Conservation (phyloP, 257 asterid genomes). For the Marsdenia floribunda region DNA sequence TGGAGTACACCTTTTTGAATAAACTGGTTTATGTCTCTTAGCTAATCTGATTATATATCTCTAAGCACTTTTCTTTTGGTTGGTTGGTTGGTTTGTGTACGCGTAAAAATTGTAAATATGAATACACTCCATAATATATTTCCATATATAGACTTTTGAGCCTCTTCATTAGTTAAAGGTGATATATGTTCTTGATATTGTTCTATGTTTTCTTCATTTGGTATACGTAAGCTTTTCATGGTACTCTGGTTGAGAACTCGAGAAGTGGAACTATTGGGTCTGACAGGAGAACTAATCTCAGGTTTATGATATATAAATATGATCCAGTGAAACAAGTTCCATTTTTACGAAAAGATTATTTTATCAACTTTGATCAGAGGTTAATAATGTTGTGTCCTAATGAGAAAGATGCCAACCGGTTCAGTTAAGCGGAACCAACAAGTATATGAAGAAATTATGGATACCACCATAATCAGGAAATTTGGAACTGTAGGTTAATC, state of each 20-base stretch:
- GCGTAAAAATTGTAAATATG: background rate
- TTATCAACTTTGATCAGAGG: background rate
- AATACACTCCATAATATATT: background rate
- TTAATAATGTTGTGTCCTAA: background rate
- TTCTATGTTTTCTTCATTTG: background rate
- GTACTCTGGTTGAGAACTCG: background rate
- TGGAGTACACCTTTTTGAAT: conserved; percentile 6
- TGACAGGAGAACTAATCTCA: background rate
- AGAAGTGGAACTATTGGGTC: background rate
- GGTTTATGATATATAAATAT: too few species aligned
- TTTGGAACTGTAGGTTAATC: background rate
- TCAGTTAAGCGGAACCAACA: background rate
- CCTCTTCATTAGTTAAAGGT: background rate
- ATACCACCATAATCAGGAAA: background rate
- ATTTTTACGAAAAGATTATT: background rate
- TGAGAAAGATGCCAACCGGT: background rate
- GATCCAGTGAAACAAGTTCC: too few species aligned
- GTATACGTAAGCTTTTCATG: background rate
- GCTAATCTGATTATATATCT: background rate
- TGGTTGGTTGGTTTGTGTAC: too few species aligned
- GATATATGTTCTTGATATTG: background rate
- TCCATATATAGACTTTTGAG: background rate
- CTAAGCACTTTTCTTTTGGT: too few species aligned
- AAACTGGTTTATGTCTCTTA: background rate
- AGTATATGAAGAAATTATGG: background rate